A percentile compares a stretch with the other conserved stretches of the same genome.
Conservation (phyloP, 2,329 filamentous ascomycete genomes). For the Colletotrichum lindemuthianum region DNA sequence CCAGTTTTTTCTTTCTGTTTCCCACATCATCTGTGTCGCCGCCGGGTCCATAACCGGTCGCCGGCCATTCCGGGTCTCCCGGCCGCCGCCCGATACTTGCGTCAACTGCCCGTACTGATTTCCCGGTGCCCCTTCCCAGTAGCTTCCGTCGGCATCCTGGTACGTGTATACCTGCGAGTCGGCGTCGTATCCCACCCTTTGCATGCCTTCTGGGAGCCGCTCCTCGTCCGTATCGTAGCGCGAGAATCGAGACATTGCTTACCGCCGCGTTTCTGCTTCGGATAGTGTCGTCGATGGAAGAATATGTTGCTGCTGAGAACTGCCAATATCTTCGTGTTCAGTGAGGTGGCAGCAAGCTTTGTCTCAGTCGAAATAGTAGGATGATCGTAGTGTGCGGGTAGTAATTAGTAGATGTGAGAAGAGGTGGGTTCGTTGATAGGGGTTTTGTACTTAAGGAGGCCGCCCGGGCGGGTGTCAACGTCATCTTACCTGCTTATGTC, state of each 20-base stretch:
- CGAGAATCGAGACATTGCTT: conserved; percentile 53
- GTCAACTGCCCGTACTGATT: conserved; percentile 59
- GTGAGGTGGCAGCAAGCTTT: too few species aligned
- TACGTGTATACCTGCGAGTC: conserved; percentile 65
- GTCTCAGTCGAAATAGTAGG: too few species aligned
- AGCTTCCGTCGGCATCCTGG: conserved; percentile 57
- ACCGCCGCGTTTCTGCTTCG: neutral
- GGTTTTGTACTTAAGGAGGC: too few species aligned
- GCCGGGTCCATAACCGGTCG: conserved; percentile 45
- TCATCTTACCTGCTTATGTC: too few species aligned
- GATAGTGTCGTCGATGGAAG: neutral
- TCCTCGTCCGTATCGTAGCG: conserved; percentile 59
- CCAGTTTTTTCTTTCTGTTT: conserved; percentile 53
- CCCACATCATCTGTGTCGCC: conserved; percentile 11
- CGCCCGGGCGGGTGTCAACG: too few species aligned
- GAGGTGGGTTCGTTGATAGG: too few species aligned
- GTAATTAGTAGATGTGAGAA: too few species aligned
- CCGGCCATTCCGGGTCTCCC: conserved; percentile 37
- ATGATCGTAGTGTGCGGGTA: too few species aligned
- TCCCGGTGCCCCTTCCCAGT: conserved; percentile 62
- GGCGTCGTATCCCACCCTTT: conserved; percentile 65
- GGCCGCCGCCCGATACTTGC: conserved; percentile 47
- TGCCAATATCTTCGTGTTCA: too few species aligned
- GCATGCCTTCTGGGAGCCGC: conserved; percentile 65
- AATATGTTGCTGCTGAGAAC: neutral